phyloP scores from a whole-genome alignment of 352 stramenopile genomes.

The Phytopythium vexans region DNA sequence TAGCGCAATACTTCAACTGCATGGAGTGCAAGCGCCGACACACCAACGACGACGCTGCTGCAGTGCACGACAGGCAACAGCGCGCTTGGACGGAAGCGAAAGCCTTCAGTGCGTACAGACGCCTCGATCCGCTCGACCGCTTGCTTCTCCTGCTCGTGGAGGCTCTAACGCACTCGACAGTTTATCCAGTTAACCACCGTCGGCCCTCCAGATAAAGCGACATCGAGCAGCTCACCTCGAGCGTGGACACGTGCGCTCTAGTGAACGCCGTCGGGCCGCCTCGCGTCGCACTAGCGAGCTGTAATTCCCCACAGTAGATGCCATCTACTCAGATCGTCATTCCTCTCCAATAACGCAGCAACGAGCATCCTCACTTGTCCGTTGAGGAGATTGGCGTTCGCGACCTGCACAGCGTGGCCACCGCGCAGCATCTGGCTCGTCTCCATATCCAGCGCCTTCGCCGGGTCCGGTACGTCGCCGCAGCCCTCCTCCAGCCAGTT shows the following conservation, averaged over 20 bases:
- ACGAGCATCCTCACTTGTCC: conserved; percentile 25
- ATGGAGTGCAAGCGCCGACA: conserved; percentile 1
- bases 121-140: conserved; percentile 48
- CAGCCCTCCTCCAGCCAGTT: conserved; percentile 75
- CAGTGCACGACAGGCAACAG: conserved; percentile 48
- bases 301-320: not conserved
- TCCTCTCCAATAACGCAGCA: not conserved
- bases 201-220: not conserved
- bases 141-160: conserved; percentile 45
- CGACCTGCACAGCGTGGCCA: conserved; percentile 59
- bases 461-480: conserved; percentile 44
- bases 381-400: conserved; percentile 42
- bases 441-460: conserved; percentile 33
- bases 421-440: conserved; percentile 72
- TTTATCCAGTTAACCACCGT: not conserved
- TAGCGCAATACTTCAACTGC: not conserved
- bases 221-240: conserved; percentile 30
- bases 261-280: conserved; percentile 37
- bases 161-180: conserved; percentile 22
- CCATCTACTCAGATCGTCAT: not conserved
- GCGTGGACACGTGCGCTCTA: conserved; percentile 28
- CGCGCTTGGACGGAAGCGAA: conserved; percentile 74
- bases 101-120: conserved; percentile 27
- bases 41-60: conserved; percentile 52
- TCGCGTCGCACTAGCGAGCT: conserved; percentile 32